Percentiles rank a stretch among this genome's conserved stretches.
Evolutionary conservation across 805 yeast species (phyloP).

Genomic region (Kazachstania martiniae): DNA sequence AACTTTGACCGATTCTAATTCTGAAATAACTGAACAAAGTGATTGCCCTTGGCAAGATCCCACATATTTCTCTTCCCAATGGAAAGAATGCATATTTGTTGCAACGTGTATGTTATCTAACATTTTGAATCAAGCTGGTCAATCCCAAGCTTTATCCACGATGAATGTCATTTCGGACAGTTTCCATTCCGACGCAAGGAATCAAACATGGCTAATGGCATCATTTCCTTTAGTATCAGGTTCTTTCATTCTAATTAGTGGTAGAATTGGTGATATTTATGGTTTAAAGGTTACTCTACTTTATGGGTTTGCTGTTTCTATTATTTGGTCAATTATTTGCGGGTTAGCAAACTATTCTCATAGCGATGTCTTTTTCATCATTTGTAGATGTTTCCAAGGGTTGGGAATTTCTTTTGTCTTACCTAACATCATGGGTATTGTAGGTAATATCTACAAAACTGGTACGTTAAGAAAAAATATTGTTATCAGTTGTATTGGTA

Average conservation of each 20-base stretch:
- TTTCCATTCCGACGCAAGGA: constrained; percentile 25
- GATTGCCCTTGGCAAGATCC: constrained; percentile 10
- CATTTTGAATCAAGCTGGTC: constrained; percentile 32
- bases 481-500: constrained; percentile 45
- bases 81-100: constrained; percentile 21
- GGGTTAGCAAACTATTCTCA: constrained; percentile 46
- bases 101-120: constrained; percentile 27
- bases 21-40: not conserved
- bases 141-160: constrained; percentile 29
- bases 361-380: constrained; percentile 39
- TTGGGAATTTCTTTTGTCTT: constrained; percentile 45
- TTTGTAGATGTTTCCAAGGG: constrained; percentile 50
- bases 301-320: constrained; percentile 43
- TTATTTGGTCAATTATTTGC: constrained; percentile 47
- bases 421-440: constrained; percentile 50
- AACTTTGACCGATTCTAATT: too few species aligned
- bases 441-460: constrained; percentile 35
- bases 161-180: constrained; percentile 26
- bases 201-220: constrained; percentile 56
- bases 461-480: constrained; percentile 37
- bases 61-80: constrained; percentile 8
- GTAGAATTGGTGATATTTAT: constrained; percentile 60
- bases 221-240: constrained; percentile 62
- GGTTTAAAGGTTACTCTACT: constrained; percentile 47
- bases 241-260: constrained; percentile 56